phyloP scores from a whole-genome alignment of 2,329 filamentous ascomycete species.

The Hypoxylon sp. region DNA sequence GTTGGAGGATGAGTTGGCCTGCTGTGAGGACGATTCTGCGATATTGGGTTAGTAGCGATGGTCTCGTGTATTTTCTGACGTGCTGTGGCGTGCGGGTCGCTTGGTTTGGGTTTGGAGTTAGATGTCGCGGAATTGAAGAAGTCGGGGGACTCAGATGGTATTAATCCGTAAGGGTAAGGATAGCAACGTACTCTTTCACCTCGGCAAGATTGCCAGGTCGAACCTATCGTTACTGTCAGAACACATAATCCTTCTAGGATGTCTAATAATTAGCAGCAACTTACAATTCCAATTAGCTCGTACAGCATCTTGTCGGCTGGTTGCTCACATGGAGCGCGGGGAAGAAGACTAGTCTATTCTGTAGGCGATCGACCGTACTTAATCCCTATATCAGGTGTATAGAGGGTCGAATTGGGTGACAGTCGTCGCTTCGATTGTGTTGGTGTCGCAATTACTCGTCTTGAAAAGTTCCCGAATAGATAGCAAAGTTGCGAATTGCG shows the following conservation, averaged over 20 bases:
- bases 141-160: neutral
- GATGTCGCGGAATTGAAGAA: neutral
- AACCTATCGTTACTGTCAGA: slow-evolving; percentile 72
- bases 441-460: slow-evolving; percentile 11
- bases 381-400: neutral
- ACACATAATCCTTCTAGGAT: neutral
- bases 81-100: neutral
- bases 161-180: neutral
- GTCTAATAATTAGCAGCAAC: slow-evolving; percentile 54
- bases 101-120: neutral
- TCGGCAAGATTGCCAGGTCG: slow-evolving; percentile 90
- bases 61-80: neutral
- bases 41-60: neutral
- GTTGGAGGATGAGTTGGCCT: slow-evolving; percentile 84
- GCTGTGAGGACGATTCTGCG: slow-evolving; percentile 87
- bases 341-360: neutral
- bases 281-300: slow-evolving; percentile 95
- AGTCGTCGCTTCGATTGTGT: slow-evolving; percentile 4
- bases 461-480: slow-evolving; percentile 11
- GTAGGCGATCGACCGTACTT: neutral
- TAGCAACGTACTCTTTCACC: slow-evolving; percentile 87
- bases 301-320: slow-evolving; percentile 77
- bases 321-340: slow-evolving; percentile 40
- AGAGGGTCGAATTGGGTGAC: neutral
- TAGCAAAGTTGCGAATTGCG: slow-evolving; percentile 32